A percentile compares a stretch with the other conserved stretches of the same genome.
Conservation (phyloP, 2,329 filamentous ascomycete genomes). For the Pyrenophora graminea region DNA sequence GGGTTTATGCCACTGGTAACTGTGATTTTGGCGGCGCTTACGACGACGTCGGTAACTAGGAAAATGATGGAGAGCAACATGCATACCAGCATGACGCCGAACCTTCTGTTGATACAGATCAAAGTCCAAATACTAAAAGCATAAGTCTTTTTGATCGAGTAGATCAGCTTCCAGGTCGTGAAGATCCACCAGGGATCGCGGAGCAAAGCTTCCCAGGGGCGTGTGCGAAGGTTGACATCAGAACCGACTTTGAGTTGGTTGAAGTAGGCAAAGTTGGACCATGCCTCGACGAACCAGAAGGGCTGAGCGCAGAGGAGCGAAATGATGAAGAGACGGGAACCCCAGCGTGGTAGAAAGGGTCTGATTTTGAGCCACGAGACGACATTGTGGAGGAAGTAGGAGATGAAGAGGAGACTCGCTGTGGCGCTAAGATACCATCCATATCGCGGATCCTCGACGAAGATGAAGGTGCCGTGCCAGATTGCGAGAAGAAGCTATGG, state of each 20-base stretch:
- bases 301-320: slow-evolving; percentile 40
- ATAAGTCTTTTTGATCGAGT: slow-evolving; percentile 42
- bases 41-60: slow-evolving; percentile 35
- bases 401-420: slow-evolving; percentile 42
- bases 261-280: slow-evolving; percentile 45
- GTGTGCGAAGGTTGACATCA: slow-evolving; percentile 32
- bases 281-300: slow-evolving; percentile 43
- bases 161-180: slow-evolving; percentile 40
- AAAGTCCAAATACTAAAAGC: slow-evolving; percentile 33
- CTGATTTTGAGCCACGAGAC: slow-evolving; percentile 44
- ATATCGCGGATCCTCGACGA: slow-evolving; percentile 36
- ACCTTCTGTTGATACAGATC: slow-evolving; percentile 35
- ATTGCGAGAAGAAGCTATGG: slow-evolving; percentile 41
- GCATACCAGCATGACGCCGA: slow-evolving; percentile 42
- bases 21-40: slow-evolving; percentile 36
- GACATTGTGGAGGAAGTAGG: slow-evolving; percentile 43
- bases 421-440: slow-evolving; percentile 44
- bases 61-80: slow-evolving; percentile 42
- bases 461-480: slow-evolving; percentile 45
- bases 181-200: slow-evolving; percentile 47
- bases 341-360: slow-evolving; percentile 41
- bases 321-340: slow-evolving; percentile 40
- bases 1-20: slow-evolving; percentile 40
- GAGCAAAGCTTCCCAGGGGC: slow-evolving; percentile 40
- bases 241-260: slow-evolving; percentile 33